Evolutionary conservation across 805 yeast genomes (phyloP).

Genomic region (Candida maltosa): DNA sequence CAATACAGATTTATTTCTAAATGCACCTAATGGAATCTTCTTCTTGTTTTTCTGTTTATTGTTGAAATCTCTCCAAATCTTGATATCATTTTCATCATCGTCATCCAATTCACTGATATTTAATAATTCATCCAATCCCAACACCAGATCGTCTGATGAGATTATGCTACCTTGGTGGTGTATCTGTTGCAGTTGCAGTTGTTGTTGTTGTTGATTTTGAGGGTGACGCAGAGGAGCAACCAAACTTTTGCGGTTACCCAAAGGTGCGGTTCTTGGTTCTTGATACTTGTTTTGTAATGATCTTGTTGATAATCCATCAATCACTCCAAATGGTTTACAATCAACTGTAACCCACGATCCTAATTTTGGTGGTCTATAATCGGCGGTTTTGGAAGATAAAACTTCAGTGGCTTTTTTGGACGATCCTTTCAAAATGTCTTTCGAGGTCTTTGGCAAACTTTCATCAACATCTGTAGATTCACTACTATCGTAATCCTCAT

Average conservation of each 20-base stretch:
- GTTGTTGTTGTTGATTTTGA: neutral
- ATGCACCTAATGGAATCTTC: slow-evolving; percentile 77
- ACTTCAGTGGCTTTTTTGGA: slow-evolving; percentile 84
- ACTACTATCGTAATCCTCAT: slow-evolving; percentile 54
- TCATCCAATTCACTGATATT: slow-evolving; percentile 87
- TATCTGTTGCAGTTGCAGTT: slow-evolving; percentile 2
- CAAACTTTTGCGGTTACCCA: too few species aligned
- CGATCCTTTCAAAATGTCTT: slow-evolving; percentile 61
- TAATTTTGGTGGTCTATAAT: slow-evolving; percentile 84
- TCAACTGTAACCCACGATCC: slow-evolving; percentile 88
- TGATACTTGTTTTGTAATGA: slow-evolving; percentile 40
- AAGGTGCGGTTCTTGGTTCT: neutral
- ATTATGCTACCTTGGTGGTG: neutral
- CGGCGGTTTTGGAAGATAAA: slow-evolving; percentile 79
- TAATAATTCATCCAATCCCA: slow-evolving; percentile 72
- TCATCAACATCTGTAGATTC: slow-evolving; percentile 94
- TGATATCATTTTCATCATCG: slow-evolving; percentile 54
- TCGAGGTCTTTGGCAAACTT: slow-evolving; percentile 63
- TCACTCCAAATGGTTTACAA: slow-evolving; percentile 85
- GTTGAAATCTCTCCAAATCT: slow-evolving; percentile 45
- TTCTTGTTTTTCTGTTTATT: slow-evolving; percentile 31
- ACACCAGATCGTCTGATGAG: slow-evolving; percentile 26
- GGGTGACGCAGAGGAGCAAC: too few species aligned
- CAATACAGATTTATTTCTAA: slow-evolving; percentile 63
- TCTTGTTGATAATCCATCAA: slow-evolving; percentile 90